phyloP scores from a whole-genome alignment of 768 basidiomycete species.

The Lyophyllum decastes region DNA sequence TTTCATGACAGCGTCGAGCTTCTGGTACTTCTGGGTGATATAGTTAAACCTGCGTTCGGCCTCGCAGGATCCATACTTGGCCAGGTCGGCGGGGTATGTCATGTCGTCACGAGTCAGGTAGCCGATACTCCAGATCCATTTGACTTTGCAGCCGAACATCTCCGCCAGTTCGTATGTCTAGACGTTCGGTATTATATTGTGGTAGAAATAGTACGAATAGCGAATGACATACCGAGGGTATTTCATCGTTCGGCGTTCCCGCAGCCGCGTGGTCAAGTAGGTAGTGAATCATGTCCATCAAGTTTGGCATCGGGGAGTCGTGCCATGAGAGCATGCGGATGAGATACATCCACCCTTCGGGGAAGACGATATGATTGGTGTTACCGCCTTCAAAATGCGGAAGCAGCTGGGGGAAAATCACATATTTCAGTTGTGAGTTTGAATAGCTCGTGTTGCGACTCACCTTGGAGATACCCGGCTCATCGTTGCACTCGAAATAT shows the following conservation, averaged over 20 bases:
- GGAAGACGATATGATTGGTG: slow-evolving; percentile 2
- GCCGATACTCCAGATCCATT: slow-evolving; percentile 2
- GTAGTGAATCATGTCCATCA: slow-evolving; percentile 3
- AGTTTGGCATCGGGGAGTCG: background rate
- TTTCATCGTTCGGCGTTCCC: background rate
- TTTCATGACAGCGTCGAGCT: background rate
- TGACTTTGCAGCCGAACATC: slow-evolving; percentile 1
- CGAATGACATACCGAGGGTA: background rate
- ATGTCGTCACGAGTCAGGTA: background rate
- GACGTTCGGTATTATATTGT: background rate
- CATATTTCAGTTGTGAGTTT: too few species aligned
- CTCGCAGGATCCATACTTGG: background rate
- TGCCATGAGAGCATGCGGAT: background rate
- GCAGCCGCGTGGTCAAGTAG: background rate
- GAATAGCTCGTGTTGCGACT: background rate
- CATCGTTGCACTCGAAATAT: background rate
- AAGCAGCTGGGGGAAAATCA: background rate
- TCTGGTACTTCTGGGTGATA: slow-evolving; percentile 1
- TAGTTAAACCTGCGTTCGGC: background rate
- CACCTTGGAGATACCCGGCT: background rate
- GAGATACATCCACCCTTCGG: background rate
- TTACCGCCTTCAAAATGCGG: background rate
- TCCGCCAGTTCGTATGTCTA: background rate
- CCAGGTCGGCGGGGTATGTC: background rate
- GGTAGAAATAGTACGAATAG: background rate